Percentiles rank a stretch among this genome's conserved stretches.
These are phyloP conservation scores for Pseudogymnoascus verrucosus DNA, from an alignment of 2,329 filamentous ascomycete species.

Conservation along the genomic window DNA sequence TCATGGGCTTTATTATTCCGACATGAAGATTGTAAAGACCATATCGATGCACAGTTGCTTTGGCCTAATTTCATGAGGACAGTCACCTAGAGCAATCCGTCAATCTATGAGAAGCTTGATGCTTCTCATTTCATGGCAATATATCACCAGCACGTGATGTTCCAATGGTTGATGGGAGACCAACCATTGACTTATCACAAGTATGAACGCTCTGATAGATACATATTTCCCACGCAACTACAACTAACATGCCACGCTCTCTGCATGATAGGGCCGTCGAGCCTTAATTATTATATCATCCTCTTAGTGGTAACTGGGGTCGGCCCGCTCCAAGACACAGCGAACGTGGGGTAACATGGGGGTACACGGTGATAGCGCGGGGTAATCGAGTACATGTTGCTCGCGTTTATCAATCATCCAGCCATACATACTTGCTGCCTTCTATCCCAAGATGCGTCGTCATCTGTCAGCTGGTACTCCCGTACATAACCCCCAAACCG, in stretches of 20 bases:
- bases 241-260: background rate
- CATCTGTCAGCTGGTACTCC: slow-evolving; percentile 8
- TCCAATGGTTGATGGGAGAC: background rate
- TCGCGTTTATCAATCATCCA: slow-evolving; percentile 5
- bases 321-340: background rate
- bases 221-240: background rate
- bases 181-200: background rate
- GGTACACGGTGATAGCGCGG: background rate
- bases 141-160: background rate
- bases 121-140: background rate
- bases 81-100: too few species aligned
- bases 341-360: slow-evolving; percentile 2
- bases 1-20: background rate
- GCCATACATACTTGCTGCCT: background rate
- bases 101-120: background rate
- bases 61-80: background rate
- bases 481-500: slow-evolving; percentile 6
- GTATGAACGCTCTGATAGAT: background rate
- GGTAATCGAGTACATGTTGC: background rate
- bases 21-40: background rate
- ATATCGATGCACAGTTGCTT: background rate
- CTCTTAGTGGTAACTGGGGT: slow-evolving; percentile 5
- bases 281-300: slow-evolving; percentile 8
- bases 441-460: background rate
- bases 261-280: background rate